Evolutionary conservation across 208 protist genomes (phyloP).

Genomic region (Leishmania aethiopica): DNA sequence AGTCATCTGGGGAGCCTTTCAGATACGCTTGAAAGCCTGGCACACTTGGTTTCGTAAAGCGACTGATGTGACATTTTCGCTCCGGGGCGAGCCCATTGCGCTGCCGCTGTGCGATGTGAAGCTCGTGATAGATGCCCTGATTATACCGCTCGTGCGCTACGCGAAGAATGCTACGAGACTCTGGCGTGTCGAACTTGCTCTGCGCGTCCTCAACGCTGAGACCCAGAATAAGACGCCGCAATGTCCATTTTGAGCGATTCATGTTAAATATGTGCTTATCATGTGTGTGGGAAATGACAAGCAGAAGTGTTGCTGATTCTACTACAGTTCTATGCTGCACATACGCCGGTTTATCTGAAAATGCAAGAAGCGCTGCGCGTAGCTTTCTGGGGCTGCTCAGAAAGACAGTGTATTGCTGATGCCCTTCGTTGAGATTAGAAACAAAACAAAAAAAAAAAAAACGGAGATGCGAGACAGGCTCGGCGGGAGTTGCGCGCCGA

Average conservation of each 20-base stretch:
- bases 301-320: background rate
- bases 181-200: constrained; percentile 82
- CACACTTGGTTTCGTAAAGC: constrained; percentile 79
- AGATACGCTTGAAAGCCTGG: constrained; percentile 84
- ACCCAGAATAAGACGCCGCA: constrained; percentile 77
- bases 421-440: background rate
- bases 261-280: constrained; percentile 26
- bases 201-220: constrained; percentile 90
- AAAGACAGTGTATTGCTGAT: constrained; percentile 3
- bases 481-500: background rate
- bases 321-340: constrained; percentile 27
- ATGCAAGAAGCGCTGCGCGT: constrained; percentile 1
- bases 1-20: constrained; percentile 72
- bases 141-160: constrained; percentile 84
- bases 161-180: constrained; percentile 69
- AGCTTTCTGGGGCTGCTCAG: background rate
- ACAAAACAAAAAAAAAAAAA: constrained; percentile 17
- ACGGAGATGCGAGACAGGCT: constrained; percentile 9
- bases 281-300: background rate
- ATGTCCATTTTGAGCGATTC: constrained; percentile 32
- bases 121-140: constrained; percentile 82
- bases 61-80: constrained; percentile 74
- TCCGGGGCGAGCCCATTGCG: constrained; percentile 67
- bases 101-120: constrained; percentile 72
- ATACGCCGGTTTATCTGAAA: background rate